These are phyloP conservation scores for Domatiomyces globalis DNA, from an alignment of 2,329 filamentous ascomycete genomes.

Conservation along the genomic window DNA sequence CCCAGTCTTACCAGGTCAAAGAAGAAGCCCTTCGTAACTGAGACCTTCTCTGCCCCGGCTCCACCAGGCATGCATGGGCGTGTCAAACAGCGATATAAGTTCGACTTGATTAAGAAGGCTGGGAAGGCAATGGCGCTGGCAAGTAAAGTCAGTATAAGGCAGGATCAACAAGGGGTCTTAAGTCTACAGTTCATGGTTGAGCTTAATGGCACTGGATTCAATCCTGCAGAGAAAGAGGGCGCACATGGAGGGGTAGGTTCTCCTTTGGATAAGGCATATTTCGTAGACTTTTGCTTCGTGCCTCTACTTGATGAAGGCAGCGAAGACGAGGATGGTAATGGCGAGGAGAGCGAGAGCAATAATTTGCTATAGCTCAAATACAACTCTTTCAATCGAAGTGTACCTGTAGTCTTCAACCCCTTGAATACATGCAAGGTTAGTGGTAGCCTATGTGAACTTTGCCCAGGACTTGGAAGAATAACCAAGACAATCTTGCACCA, in stretches of 20 bases:
- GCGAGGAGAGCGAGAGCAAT: slow-evolving; percentile 19
- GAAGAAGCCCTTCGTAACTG: slow-evolving; percentile 29
- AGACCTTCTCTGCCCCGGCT: slow-evolving; percentile 41
- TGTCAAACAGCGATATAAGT: slow-evolving; percentile 71
- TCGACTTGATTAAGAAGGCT: slow-evolving; percentile 71
- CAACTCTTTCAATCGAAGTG: too few species aligned
- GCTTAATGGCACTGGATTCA: slow-evolving; percentile 43
- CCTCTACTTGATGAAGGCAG: slow-evolving; percentile 32
- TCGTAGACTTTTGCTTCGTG: slow-evolving; percentile 36
- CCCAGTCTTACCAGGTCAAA: slow-evolving; percentile 22
- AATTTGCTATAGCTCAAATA: background rate
- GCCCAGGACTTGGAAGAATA: too few species aligned
- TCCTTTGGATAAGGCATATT: slow-evolving; percentile 14
- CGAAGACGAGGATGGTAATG: slow-evolving; percentile 25
- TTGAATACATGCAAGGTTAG: too few species aligned
- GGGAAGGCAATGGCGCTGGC: slow-evolving; percentile 85
- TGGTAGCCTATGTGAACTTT: too few species aligned
- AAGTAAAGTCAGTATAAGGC: slow-evolving; percentile 79
- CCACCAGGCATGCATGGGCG: slow-evolving; percentile 43
- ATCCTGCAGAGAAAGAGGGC: slow-evolving; percentile 1
- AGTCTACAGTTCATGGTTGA: slow-evolving; percentile 96
- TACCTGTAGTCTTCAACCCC: too few species aligned
- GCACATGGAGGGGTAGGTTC: slow-evolving; percentile 6
- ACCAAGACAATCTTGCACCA: too few species aligned
- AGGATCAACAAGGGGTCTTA: slow-evolving; percentile 77